Base-by-base conservation (phyloP, 345 rosid species). In the Eucalyptus curtisii region DNA sequence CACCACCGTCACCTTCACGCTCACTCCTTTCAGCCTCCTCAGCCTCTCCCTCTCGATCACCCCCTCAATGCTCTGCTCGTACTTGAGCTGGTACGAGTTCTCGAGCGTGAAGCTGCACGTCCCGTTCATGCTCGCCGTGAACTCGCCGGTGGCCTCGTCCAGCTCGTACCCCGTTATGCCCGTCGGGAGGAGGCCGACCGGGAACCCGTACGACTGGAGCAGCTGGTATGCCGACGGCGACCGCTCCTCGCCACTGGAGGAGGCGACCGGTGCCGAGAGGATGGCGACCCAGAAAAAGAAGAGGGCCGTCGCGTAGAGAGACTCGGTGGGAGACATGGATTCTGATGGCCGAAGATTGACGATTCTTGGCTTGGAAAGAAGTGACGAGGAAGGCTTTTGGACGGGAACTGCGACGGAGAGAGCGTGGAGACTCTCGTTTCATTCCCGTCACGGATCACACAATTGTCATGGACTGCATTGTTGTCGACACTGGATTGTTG, bases 121-220 rank as follows among this genome's bases (percentile, higher is more conserved):
- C 30, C 86, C 87, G 85, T 90, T 91, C 49, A 96, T 80, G 64
- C 89, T 86, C 13, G 89, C 95, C 8, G 90, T 86, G 90, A 96
- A 96, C 80, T 92, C 86, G 7, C 98, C 99, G 1, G 99, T 95
- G 86, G 84, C 49, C 37, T 19, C 52, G 92, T 96, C 90, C 7
- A 95, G 89, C 42, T 93, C 92, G 85, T 97, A 95, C 59, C 93
- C 92, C 1, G 68, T 80, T 10, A 96, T 93, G 45, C 97, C 98
- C 84, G 89, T 88, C 3, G 96, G 97, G 53, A 97, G 97, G 55
- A 97, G 92, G 12, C 97, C 96, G 7, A 88, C 59, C 0, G 96
- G 98, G 89, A 97, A 92, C 13, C 92, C 90, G 89, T 94, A 94
- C 13, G 89, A 49, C 85, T 88, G 90, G 66, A 95, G 95, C 49